Conservation (phyloP, 805 yeast genomes). For the Candida sakaeoensis region DNA sequence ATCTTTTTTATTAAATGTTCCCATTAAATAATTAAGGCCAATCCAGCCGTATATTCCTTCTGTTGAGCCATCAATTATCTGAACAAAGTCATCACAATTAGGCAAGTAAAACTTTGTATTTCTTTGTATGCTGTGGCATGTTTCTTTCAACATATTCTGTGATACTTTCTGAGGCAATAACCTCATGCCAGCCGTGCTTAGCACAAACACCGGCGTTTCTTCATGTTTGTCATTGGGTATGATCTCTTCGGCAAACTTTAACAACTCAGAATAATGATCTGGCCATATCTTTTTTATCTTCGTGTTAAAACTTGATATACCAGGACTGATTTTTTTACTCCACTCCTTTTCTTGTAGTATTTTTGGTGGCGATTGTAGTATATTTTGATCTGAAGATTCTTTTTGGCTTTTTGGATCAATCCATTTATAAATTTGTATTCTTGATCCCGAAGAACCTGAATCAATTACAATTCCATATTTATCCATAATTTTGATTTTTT, state of each 20-base stretch:
- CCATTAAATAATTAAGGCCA: constrained; percentile 79
- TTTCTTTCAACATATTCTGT: constrained; percentile 48
- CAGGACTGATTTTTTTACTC: constrained; percentile 75
- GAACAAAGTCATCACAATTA: constrained; percentile 67
- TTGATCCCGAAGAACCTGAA: constrained; percentile 94
- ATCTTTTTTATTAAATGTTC: constrained; percentile 53
- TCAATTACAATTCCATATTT: constrained; percentile 86
- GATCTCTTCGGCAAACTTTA: constrained; percentile 63
- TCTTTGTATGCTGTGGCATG: constrained; percentile 55
- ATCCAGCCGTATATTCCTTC: constrained; percentile 98
- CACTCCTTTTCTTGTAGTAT: constrained; percentile 62
- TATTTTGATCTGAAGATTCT: constrained; percentile 23
- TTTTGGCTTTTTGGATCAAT: constrained; percentile 36
- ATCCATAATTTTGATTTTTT: constrained; percentile 7
- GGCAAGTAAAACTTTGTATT: constrained; percentile 55
- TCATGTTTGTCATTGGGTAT: constrained; percentile 60
- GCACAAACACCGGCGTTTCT: constrained; percentile 82
- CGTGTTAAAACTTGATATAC: constrained; percentile 61
- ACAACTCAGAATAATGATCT: constrained; percentile 61
- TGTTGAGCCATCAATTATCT: constrained; percentile 88
- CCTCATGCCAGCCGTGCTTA: constrained; percentile 98
- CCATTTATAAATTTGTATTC: constrained; percentile 84
- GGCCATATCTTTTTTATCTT: constrained; percentile 60
- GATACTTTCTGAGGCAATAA: constrained; percentile 56
- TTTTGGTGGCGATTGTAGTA: constrained; percentile 60